Base-by-base conservation (phyloP, 345 rosid species). In the Eucalyptus paniculata region DNA sequence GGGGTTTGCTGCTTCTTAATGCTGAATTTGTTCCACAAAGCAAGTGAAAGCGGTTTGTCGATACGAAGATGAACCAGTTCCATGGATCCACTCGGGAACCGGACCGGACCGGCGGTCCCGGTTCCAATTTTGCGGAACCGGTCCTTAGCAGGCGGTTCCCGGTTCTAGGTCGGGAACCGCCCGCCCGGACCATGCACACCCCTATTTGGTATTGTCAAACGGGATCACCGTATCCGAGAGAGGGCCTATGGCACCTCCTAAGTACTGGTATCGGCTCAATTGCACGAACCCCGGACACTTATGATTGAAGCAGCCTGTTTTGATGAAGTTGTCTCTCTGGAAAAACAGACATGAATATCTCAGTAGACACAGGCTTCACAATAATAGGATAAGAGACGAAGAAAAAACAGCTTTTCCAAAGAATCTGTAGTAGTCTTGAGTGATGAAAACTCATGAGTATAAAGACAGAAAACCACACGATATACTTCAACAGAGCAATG, bases 31-130 rank as follows among this genome's bases (percentile, higher is more conserved):
- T 45, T 45, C 4, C 1, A 1, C 47, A 45, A 45, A 45, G 47
- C 47, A 45, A 45, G 47, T 9, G 47, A 45, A 45, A 45, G 47
- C 12, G 12, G 47, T 45, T 45, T 45, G 12, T 45, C 4, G 47
- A 9, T 9, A 45, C 11, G 4, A 45, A 45, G 47, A 45, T 45
- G 10, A 45, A 45, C 47, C 47, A 2, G 12, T 45, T 45, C 4
- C 47, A 45, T 45, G 11, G 11, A 45, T 45, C 12, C 12, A 45
- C 6, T 3, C 3, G 3, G 3, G 49, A 45, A 45, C 1, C 12
- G 4, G 4, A 45, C 12, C 12, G 12, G 49, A 45, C 4, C 4
- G 1, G 49, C 1, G 12, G 12, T 45, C 4, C 1, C 12, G 12
- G 49, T 45, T 45, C 12, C 49, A n/a, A 45, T 45, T 9, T 45